Base-by-base conservation (phyloP, 495 filamentous ascomycete genomes). In the Aspergillus avenaceus region DNA sequence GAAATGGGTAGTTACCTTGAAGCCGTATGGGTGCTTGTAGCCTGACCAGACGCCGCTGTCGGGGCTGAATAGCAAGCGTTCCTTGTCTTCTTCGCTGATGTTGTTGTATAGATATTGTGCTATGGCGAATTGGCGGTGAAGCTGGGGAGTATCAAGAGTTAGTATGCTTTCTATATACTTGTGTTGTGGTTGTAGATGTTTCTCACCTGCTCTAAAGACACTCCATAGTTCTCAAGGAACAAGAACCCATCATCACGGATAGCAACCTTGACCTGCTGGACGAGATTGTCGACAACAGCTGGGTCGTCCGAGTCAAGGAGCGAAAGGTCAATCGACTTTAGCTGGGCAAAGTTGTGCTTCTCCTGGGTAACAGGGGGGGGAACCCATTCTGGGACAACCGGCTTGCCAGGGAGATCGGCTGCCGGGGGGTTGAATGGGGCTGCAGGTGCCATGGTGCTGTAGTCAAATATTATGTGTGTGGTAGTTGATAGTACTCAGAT, bases 141-240 rank as follows among this genome's bases (percentile, higher is more conserved):
- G 63, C 65, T 73, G 41, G 41, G 46, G 29, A 36, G 22, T 8
- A 29, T 7, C n/a, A 11, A 43, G 2, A 3, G 13, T 3, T 27
- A 29, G n/a, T n/a, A n/a, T n/a, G n/a, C n/a, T n/a, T n/a, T n/a
- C n/a, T n/a, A n/a, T n/a, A n/a, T 41, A 5, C 19, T 41, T 22
- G 7, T 23, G 6, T n/a, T 8, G 13, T 41, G n/a, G 12, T 14
- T 36, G n/a, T 36, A n/a, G 18, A 38, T 16, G 4, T 34, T 22
- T 45, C 60, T 59, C 49, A 71, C 67, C 60, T 73, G 67, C 41
- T 75, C 70, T 16, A 75, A 53, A 12, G 72, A 75, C 26, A 75
- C 55, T n/a, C 72, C 72, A 48, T 75, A 75, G 57, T 75, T 69
- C 52, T 68, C 64, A 1, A 75, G 55, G 52, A 70, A 75, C n/a